phyloP scores from a whole-genome alignment of 148 eudicot genomes.

The Vaccinium corymbosum region DNA sequence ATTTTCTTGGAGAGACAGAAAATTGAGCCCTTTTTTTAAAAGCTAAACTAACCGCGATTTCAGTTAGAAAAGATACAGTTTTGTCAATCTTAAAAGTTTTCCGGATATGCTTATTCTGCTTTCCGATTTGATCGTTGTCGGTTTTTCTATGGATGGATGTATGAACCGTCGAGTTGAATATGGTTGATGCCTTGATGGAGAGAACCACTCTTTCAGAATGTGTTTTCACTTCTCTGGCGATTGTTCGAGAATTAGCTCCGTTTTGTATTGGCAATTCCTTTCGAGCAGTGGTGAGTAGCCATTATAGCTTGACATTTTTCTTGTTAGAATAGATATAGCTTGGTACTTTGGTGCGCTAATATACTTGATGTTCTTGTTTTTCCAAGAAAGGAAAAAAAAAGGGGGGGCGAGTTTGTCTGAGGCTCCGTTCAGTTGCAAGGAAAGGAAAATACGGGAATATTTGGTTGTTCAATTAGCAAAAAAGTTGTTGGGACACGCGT shows the following conservation, averaged over 20 bases:
- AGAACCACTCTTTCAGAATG: neutral
- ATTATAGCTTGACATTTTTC: neutral
- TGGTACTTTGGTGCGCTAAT: neutral
- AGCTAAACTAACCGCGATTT: slow-evolving; percentile 13
- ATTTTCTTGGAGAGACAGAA: slow-evolving; percentile 11
- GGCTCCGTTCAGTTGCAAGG: no score
- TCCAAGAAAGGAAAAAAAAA: neutral
- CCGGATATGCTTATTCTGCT: neutral
- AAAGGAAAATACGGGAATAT: no score
- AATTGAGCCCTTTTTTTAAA: neutral
- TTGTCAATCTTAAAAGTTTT: slow-evolving; percentile 12
- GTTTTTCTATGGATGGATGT: neutral
- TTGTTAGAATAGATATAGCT: neutral
- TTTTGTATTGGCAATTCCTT: neutral
- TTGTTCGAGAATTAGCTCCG: neutral
- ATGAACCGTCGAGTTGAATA: neutral
- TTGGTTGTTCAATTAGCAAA: no score
- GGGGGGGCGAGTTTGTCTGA: neutral
- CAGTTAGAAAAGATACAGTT: slow-evolving; percentile 19
- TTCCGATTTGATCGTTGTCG: neutral
- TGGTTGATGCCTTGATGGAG: neutral
- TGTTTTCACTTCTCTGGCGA: neutral
- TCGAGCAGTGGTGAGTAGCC: neutral
- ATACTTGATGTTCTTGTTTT: neutral
- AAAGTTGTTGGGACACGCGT: no score